Base-by-base conservation (phyloP, 768 basidiomycete genomes). In the Rhizopogon vulgaris region DNA sequence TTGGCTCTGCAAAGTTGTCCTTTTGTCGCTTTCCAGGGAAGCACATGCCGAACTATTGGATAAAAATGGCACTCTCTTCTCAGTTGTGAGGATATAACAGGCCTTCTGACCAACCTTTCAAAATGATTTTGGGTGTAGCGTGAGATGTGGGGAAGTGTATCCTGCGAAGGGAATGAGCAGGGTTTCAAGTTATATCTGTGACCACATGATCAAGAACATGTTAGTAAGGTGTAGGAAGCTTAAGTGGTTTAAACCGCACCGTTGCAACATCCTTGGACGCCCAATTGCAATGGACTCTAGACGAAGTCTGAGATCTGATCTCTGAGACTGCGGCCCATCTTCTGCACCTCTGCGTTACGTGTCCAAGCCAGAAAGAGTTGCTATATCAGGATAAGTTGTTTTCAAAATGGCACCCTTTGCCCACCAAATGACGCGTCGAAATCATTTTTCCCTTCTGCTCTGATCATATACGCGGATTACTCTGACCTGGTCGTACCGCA, bases 21-120 rank as follows among this genome's bases (percentile, higher is more conserved):
- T 61, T 70, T 52, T 73, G 73, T 4, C 65, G 58, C 38, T 64
- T 74, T 22, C 69, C 65, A 45, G 71, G 69, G 58, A 73, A 71
- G 56, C 72, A 73, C 71, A 74, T 73, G 51, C 41, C 51, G 39
- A 42, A 32, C 45, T 34, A 43, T 39, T 37, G 28, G 54, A 38
- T 24, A 54, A 45, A 34, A 28, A 48, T 36, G 14, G 27, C 22
- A 41, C 4, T 9, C 17, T 22, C 41, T 46, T 42, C 18, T 15
- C 18, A 52, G 51, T 49, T 18, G 51, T 53, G 54, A 48, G 54
- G 58, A 49, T 49, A 54, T 52, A 51, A 48, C 15, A 25, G 27
- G 28, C 9, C 40, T 52, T 41, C 18, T n/a, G 49, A 22, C 7
- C 14, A 17, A 15, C 7, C 50, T 40, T 30, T 52, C 37, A 25